Percentiles rank a stretch among this genome's conserved stretches.
phyloP scores from a whole-genome alignment of 1,139 yeast genomes.

The Hyphopichia wangnamkhiaoensis region DNA sequence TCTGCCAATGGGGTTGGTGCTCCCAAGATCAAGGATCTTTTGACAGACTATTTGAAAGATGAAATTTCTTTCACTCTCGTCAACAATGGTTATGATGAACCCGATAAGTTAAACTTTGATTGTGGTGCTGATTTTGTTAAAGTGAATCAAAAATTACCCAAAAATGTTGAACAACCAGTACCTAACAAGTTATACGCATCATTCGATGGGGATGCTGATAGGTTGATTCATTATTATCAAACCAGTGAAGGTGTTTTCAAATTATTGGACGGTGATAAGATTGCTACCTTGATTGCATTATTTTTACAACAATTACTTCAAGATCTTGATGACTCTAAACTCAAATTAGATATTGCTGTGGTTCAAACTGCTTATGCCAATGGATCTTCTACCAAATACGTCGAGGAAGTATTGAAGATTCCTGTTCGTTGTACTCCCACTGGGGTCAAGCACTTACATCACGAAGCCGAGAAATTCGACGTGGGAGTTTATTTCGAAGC shows the following conservation, averaged over 20 bases:
- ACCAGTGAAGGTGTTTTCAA: slow-evolving; percentile 52
- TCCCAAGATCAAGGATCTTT: slow-evolving; percentile 59
- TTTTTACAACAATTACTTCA: slow-evolving; percentile 57
- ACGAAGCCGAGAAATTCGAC: slow-evolving; percentile 79
- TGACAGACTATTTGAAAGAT: slow-evolving; percentile 41
- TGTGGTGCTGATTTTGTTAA: slow-evolving; percentile 98
- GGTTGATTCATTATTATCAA: slow-evolving; percentile 82
- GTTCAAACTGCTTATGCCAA: slow-evolving; percentile 98
- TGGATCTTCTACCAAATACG: slow-evolving; percentile 81
- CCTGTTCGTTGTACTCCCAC: slow-evolving; percentile 93
- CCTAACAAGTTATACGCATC: slow-evolving; percentile 65
- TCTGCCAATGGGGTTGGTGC: slow-evolving; percentile 97
- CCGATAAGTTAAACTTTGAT: slow-evolving; percentile 63
- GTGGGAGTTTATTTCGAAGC: slow-evolving; percentile 97
- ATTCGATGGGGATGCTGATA: slow-evolving; percentile 97
- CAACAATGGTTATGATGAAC: slow-evolving; percentile 58
- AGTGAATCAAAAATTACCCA: slow-evolving; percentile 79
- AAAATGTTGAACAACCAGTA: slow-evolving; percentile 46
- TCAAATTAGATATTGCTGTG: slow-evolving; percentile 65
- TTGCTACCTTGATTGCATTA: slow-evolving; percentile 79
- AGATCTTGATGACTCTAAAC: slow-evolving; percentile 38
- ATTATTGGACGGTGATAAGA: slow-evolving; percentile 90
- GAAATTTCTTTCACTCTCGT: slow-evolving; percentile 50
- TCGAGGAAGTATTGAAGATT: slow-evolving; percentile 59
- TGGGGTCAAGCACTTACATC: slow-evolving; percentile 95